Percentiles rank a stretch among this genome's conserved stretches.
These are phyloP conservation scores for Multifurca ochricompacta DNA, from an alignment of 768 basidiomycete species.

Conservation along the genomic window DNA sequence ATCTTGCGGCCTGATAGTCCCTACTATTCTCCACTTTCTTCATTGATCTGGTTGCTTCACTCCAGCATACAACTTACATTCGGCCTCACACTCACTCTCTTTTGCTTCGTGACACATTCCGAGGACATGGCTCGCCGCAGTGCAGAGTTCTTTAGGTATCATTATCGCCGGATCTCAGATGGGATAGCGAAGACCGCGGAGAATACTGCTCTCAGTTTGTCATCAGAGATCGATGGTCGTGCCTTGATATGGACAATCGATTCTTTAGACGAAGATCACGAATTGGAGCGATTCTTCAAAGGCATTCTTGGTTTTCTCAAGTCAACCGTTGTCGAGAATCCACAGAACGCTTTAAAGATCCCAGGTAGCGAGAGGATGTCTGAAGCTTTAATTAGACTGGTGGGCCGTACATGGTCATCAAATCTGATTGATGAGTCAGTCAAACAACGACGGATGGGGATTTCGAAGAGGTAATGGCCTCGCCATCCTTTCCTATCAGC, in stretches of 20 bases:
- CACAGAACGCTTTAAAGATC: not conserved
- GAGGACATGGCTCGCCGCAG: no score
- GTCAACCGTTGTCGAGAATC: not conserved
- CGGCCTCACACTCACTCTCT: no score
- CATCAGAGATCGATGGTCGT: not conserved
- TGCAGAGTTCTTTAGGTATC: not conserved
- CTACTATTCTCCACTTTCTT: not conserved
- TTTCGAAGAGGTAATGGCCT: not conserved
- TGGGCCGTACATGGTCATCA: not conserved
- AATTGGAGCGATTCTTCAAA: not conserved
- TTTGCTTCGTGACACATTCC: no score
- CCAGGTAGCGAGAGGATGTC: not conserved
- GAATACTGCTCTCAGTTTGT: not conserved
- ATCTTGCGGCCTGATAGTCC: no score
- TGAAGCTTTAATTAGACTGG: no score
- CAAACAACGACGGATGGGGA: not conserved
- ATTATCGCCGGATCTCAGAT: not conserved
- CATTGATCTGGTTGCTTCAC: no score
- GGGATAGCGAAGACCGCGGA: not conserved
- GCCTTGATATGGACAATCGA: not conserved
- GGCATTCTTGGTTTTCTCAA: not conserved
- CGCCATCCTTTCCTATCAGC: no score
- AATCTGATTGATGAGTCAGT: not conserved
- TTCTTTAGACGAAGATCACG: not conserved
- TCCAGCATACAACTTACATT: no score